Conservation (phyloP, 352 stramenopile genomes). For the Peronospora farinosa region DNA sequence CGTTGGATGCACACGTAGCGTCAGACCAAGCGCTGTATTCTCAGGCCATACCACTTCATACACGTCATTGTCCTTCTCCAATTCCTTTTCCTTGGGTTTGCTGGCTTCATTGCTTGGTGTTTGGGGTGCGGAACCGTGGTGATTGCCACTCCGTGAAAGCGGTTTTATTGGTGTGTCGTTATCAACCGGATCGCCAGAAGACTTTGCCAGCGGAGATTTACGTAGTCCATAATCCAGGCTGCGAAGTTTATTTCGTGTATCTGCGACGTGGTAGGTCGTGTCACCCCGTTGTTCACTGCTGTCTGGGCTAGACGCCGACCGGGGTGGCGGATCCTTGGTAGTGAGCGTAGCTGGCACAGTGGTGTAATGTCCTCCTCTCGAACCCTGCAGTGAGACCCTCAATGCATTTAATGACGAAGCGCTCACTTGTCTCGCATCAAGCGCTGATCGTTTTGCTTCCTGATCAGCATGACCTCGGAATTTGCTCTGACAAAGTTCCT, state of each 20-base stretch:
- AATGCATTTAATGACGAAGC: slow-evolving; percentile 9
- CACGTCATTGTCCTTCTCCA: slow-evolving; percentile 43
- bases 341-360: slow-evolving; percentile 18
- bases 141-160: slow-evolving; percentile 31
- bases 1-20: slow-evolving; percentile 60
- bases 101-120: slow-evolving; percentile 12
- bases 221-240: slow-evolving; percentile 38
- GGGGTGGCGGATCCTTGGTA: slow-evolving; percentile 22
- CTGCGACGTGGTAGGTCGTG: slow-evolving; percentile 21
- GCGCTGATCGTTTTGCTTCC: slow-evolving; percentile 32
- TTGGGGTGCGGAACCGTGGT: slow-evolving; percentile 20
- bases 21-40: slow-evolving; percentile 57
- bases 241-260: slow-evolving; percentile 35
- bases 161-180: slow-evolving; percentile 37
- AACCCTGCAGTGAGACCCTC: slow-evolving; percentile 14
- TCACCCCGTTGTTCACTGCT: slow-evolving; percentile 24
- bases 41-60: slow-evolving; percentile 75
- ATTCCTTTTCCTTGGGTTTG: slow-evolving; percentile 21
- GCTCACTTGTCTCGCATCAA: slow-evolving; percentile 28
- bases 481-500: slow-evolving; percentile 22
- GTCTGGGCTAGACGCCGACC: slow-evolving; percentile 16
- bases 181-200: slow-evolving; percentile 32
- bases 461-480: slow-evolving; percentile 27
- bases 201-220: slow-evolving; percentile 38
- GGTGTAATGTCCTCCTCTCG: slow-evolving; percentile 13